Evolutionary conservation across 108 stramenopile genomes (phyloP), one percentile per base, ranked within the genome.

Genomic region (Nannochloropsis gaditana): DNA sequence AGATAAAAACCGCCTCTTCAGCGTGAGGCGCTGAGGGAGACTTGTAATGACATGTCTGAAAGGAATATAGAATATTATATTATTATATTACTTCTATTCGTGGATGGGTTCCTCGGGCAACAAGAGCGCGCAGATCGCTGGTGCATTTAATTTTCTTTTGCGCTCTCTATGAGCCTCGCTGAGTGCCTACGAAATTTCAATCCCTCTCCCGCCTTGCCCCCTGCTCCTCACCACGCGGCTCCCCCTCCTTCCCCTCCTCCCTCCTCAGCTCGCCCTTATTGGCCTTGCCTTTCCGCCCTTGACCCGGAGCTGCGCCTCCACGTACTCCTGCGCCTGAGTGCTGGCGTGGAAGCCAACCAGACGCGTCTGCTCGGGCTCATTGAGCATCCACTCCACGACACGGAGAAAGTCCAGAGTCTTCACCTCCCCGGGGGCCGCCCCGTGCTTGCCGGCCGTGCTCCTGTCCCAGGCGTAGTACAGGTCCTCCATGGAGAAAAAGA

Each of bases 401-500:
- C 59, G 59, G 19, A 73, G 59, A 2, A 73, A 73, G 59, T 73
- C 59, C 5, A 73, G 59, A 15, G 59, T 73, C 59, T 73, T 73
- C 19, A 73, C 59, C 19, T 73, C 59, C n/a, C 59, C 59, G 2
- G 59, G 59, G 19, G 59, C 59, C 59, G 59, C 59, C 59, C 59
- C 59, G n/a, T 73, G 59, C n/a, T 73, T 73, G 8, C 59, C 59
- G 59, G 59, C 59, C 59, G 59, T 73, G 59, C 59, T 73, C 19
- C 59, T 15, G 2, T 73, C 59, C 59, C 59, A 73, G 3, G 59
- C 59, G 59, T 73, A 73, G 59, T 73, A 73, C 59, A 73, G 59
- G 59, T 73, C 59, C 59, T 73, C 59, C 59, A 73, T 73, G 15
- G 59, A 73, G 59, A 73, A 73, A 8, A 73, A 73, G 59, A 73